phyloP scores from a whole-genome alignment of 1,139 yeast genomes.

The Eremothecium cymbalariae region DNA sequence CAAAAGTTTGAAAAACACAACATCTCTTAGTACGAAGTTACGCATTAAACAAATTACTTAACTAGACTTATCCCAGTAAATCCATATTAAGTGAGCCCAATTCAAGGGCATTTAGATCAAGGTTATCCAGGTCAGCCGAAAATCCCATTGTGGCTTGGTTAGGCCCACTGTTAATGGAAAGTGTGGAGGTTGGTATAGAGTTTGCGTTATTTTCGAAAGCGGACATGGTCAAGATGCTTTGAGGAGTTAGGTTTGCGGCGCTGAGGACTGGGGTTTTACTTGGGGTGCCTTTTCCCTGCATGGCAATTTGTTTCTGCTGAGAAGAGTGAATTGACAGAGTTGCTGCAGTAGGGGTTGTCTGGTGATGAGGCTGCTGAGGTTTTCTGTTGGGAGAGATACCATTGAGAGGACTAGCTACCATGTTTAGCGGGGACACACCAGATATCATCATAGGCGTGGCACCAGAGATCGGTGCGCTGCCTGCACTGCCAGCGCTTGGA shows the following conservation, averaged over 20 bases:
- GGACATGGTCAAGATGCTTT: conserved; percentile 28
- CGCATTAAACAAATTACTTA: too few relatives aligned
- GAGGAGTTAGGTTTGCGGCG: conserved; percentile 25
- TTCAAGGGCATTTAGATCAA: conserved; percentile 26
- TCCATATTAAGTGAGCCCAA: conserved; percentile 28
- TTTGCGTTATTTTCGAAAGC: conserved; percentile 13
- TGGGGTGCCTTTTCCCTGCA: conserved; percentile 7
- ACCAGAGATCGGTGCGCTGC: conserved; percentile 10
- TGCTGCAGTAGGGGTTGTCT: conserved; percentile 4
- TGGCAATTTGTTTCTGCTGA: conserved; percentile 8
- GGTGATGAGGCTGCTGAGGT: conserved; percentile 4
- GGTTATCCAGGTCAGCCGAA: conserved; percentile 30
- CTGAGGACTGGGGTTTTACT: conserved; percentile 9
- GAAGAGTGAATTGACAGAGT: conserved; percentile 5
- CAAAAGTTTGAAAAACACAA: too few relatives aligned
- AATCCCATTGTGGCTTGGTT: conserved; percentile 30
- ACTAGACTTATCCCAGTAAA: conserved; percentile 18
- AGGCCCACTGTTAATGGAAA: conserved; percentile 7
- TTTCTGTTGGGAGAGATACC: conserved; percentile 18
- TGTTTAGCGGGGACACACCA: conserved; percentile 20
- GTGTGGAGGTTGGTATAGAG: conserved; percentile 8
- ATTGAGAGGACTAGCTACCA: conserved; percentile 22
- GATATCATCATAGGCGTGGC: conserved; percentile 14
- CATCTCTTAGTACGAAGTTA: too few relatives aligned
- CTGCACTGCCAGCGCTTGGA: conserved; percentile 13